These are phyloP conservation scores for Globisporangium cederbergense DNA, from an alignment of 352 stramenopile species.

Conservation along the genomic window DNA sequence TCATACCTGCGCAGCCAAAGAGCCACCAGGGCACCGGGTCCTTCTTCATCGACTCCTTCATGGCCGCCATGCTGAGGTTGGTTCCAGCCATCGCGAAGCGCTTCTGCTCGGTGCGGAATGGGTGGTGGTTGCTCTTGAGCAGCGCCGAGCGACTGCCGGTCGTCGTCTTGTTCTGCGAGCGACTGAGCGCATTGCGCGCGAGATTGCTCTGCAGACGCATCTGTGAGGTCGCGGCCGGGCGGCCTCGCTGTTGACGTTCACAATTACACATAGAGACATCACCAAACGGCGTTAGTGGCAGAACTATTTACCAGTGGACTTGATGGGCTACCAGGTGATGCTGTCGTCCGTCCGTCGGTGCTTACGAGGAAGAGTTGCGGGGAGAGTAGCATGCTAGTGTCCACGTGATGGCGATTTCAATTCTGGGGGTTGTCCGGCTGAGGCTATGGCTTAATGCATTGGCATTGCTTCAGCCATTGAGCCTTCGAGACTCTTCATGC, in stretches of 20 bases:
- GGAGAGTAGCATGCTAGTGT: constrained; percentile 3
- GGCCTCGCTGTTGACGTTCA: constrained; percentile 3
- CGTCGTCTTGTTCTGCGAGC: neutral
- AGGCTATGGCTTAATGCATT: too few relatives aligned
- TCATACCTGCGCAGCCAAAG: constrained; percentile 85
- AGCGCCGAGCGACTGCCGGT: neutral
- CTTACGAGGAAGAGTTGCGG: constrained; percentile 3
- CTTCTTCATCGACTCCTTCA: constrained; percentile 32
- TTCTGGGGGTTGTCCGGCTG: neutral
- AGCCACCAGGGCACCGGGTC: constrained; percentile 90
- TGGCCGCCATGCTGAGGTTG: constrained; percentile 1
- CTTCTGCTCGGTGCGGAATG: constrained; percentile 12
- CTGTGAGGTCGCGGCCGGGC: neutral
- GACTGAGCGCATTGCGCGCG: neutral
- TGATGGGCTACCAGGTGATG: neutral
- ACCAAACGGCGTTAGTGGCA: neutral
- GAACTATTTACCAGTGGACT: neutral
- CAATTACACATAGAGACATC: neutral
- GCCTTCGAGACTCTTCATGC: neutral
- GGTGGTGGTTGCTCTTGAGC: neutral
- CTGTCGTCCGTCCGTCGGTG: neutral
- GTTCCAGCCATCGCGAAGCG: constrained; percentile 15
- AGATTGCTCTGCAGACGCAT: constrained; percentile 7
- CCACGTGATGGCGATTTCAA: neutral
- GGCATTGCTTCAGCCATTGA: neutral